Evolutionary conservation across 352 stramenopile species (phyloP), one percentile per base, ranked within the genome.

Genomic region (Phytophthora pluvialis): DNA sequence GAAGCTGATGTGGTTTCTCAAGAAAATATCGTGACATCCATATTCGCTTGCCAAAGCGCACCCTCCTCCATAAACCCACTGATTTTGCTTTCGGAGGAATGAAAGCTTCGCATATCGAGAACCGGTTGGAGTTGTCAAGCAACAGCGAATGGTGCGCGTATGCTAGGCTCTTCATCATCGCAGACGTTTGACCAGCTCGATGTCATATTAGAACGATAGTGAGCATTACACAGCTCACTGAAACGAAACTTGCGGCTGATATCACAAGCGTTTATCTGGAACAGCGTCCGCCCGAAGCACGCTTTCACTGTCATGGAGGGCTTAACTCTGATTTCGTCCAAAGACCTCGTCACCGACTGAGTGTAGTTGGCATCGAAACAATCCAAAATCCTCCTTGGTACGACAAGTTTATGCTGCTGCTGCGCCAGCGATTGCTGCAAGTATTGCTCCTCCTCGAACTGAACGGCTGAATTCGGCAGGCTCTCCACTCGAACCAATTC

Each of bases 141-240:
- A 44, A 16, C 38, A 44, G n/a, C 38, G 38, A 6, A 44, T 12
- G 38, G 38, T 44, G 38, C 38, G 15, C 38, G 38, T 26, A 44
- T 44, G 5, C n/a, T 26, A 26, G 38, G 15, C 8, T 44, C 38
- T 44, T 44, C 25, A 44, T n/a, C n/a, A 44, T 44, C 12, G n/a
- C 38, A 44, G n/a, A 44, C 38, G n/a, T 44, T 44, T 26, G 38
- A 44, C n/a, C 38, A 44, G 38, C 38, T 44, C 15, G 38, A 44
- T 26, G 18, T 44, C n/a, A 44, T 12, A 10, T 26, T 44, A 26
- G 38, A 16, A 25, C 21, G 21, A 21, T 2, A 21, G 21, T 21
- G 21, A 21, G 21, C 21, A 21, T 21, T 21, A 21, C 21, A 21
- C 21, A 28, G 38, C 5, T 26, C 38, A 16, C n/a, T 44, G 5